Percentiles rank a stretch among this genome's conserved stretches.
These are phyloP conservation scores for Ophiosphaerella narmari DNA, from an alignment of 2,329 filamentous ascomycete species.

Conservation along the genomic window DNA sequence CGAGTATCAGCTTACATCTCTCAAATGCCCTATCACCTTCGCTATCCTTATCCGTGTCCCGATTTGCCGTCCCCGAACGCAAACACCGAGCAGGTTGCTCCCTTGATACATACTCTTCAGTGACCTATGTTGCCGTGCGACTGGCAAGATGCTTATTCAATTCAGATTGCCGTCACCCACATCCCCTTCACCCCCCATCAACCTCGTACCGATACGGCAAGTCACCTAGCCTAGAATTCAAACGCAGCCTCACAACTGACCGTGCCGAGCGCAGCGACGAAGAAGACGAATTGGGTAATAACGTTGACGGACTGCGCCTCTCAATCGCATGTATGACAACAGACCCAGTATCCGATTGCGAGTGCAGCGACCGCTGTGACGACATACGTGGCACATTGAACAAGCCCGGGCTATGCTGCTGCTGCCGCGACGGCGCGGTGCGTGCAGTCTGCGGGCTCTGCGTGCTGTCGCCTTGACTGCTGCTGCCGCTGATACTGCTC, in stretches of 20 bases:
- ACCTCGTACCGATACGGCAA: slow-evolving; percentile 39
- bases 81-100: not conserved
- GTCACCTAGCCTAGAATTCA: slow-evolving; percentile 31
- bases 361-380: slow-evolving; percentile 28
- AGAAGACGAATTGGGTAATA: slow-evolving; percentile 37
- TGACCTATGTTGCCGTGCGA: too few relatives aligned
- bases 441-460: slow-evolving; percentile 35
- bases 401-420: slow-evolving; percentile 24
- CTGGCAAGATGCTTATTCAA: too few relatives aligned
- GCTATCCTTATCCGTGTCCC: not conserved
- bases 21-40: not conserved
- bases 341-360: slow-evolving; percentile 30
- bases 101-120: too few relatives aligned
- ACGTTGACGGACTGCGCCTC: slow-evolving; percentile 34
- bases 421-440: slow-evolving; percentile 34
- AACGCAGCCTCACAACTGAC: slow-evolving; percentile 34
- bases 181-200: slow-evolving; percentile 13
- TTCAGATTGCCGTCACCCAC: too few relatives aligned
- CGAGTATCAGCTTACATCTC: not conserved
- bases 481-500: not conserved
- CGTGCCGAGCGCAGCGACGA: slow-evolving; percentile 34
- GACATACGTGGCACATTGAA: slow-evolving; percentile 30
- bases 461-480: slow-evolving; percentile 15
- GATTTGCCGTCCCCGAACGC: not conserved
- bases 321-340: slow-evolving; percentile 22